Percentiles rank a stretch among this genome's conserved stretches.
These are phyloP conservation scores for Collybia sp. DNA, from an alignment of 768 basidiomycete species.

Conservation along the genomic window DNA sequence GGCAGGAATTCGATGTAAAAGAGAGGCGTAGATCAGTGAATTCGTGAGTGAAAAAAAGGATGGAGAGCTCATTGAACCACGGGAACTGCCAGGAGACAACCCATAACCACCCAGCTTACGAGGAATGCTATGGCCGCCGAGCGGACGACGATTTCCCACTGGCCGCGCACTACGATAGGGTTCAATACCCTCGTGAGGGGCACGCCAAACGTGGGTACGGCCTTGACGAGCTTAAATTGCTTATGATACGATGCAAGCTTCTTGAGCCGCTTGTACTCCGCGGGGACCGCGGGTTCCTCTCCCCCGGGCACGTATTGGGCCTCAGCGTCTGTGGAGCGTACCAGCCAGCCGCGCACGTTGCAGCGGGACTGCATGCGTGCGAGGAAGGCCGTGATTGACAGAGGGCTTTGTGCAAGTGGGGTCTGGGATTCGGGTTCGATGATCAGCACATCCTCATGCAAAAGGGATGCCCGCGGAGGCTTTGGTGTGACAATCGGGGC, in stretches of 20 bases:
- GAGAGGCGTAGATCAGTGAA: no score
- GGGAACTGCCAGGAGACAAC: constrained; percentile 37
- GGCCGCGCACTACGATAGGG: constrained; percentile 68
- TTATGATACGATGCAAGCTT: constrained; percentile 23
- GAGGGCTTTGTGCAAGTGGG: constrained; percentile 16
- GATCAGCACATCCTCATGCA: constrained; percentile 8
- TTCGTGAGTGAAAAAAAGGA: not conserved
- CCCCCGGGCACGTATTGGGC: constrained; percentile 1
- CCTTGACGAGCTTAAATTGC: constrained; percentile 40
- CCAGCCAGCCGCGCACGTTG: constrained; percentile 29
- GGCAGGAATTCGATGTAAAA: not conserved
- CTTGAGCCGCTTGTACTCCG: constrained; percentile 9
- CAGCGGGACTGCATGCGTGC: constrained; percentile 40
- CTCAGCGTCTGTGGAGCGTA: constrained; percentile 10
- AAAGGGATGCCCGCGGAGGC: constrained; percentile 3
- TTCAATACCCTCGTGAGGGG: constrained; percentile 68
- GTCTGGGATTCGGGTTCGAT: constrained; percentile 17
- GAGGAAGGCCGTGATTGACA: constrained; percentile 21
- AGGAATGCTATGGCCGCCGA: constrained; percentile 46
- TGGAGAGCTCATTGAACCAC: constrained; percentile 9
- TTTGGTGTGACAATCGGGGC: not conserved
- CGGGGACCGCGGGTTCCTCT: constrained; percentile 4
- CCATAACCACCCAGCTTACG: constrained; percentile 35
- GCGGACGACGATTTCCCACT: constrained; percentile 80
- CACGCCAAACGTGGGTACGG: constrained; percentile 64